Evolutionary conservation across 23 red algal species (phyloP), one percentile per base, ranked within the genome.

Genomic region (Cyanidioschyzon merolae): DNA sequence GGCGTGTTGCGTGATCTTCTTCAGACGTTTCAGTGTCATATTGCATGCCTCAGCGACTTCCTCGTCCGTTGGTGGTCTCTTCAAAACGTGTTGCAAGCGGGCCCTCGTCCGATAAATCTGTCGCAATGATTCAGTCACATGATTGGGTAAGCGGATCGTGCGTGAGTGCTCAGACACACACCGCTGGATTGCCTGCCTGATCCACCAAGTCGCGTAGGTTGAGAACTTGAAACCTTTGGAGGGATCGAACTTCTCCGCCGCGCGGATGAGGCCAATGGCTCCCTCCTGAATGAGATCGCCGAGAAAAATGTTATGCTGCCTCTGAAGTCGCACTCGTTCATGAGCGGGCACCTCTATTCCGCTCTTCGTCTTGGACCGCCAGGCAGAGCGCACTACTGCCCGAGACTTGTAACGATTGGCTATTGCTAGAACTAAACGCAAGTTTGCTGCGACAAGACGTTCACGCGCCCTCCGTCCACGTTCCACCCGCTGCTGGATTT

Each of bases 101-200:
- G 21, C n/a, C 12, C 63, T 7, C 63, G 29, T 71, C n/a, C 63
- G 63, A 71, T 35, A 71, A 35, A 71, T 71, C 12, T 32, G 21
- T 3, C 63, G 63, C 39, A 97, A 82, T 82, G 89, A 90, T 59
- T 97, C 93, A 35, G 90, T 97, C 25, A 97, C 87, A 84, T 97
- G 93, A 34, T 90, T 88, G 34, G 85, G 85, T 39, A 88, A 37
- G 37, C 85, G 76, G 50, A 88, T 88, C 1, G 58, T 37, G 57
- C 85, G 77, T 0, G 77, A 82, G 77, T 24, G 74, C 37, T 88
- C 79, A 1, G 76, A 40, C 38, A 88, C 68, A 7, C 75, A 37
- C 37, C 78, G 0, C 34, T 76, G 67, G 35, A 88, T 78, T n/a
- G 85, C 85, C 68, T 88, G 85, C 57, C 75, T 38, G 26, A 88